Conservation (phyloP, 164 flowering plant species). For the Aristolochia californica region DNA sequence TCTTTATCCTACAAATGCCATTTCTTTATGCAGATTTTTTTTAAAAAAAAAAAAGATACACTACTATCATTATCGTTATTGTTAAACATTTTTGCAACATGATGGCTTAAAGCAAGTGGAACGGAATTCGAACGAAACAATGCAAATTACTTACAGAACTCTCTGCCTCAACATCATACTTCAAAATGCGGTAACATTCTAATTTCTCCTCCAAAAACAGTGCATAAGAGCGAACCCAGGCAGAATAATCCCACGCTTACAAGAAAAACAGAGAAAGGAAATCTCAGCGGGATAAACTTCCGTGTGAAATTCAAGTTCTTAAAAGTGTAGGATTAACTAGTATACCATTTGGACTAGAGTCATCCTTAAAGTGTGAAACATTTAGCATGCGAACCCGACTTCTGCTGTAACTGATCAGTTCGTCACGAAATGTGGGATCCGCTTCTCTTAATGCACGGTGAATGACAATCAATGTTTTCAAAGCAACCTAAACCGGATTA, state of each 20-base stretch:
- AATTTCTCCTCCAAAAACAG: conserved; percentile 86
- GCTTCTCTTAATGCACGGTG: conserved; percentile 98
- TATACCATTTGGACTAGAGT: conserved; percentile 88
- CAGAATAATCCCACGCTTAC: conserved; percentile 97
- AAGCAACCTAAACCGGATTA: conserved; percentile 53
- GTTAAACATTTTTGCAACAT: too few relatives aligned
- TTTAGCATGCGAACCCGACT: conserved; percentile 87
- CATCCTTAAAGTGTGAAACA: conserved; percentile 92
- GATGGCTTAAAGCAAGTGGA: neutral
- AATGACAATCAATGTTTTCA: conserved; percentile 84
- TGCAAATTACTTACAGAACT: conserved; percentile 44
- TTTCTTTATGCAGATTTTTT: too few relatives aligned
- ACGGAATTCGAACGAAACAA: neutral
- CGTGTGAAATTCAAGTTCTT: too few relatives aligned
- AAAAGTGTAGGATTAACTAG: neutral
- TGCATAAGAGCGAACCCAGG: conserved; percentile 93
- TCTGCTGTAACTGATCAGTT: conserved; percentile 75
- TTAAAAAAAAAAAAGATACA: too few relatives aligned
- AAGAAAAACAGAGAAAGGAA: conserved; percentile 11
- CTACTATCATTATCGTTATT: too few relatives aligned
- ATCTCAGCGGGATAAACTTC: conserved; percentile 1
- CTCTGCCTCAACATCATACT: conserved; percentile 80
- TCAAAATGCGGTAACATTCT: conserved; percentile 80
- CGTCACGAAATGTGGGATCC: conserved; percentile 89
- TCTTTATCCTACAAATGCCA: too few relatives aligned